Conservation (phyloP, 768 basidiomycete species). For the Pholiota microspora region DNA sequence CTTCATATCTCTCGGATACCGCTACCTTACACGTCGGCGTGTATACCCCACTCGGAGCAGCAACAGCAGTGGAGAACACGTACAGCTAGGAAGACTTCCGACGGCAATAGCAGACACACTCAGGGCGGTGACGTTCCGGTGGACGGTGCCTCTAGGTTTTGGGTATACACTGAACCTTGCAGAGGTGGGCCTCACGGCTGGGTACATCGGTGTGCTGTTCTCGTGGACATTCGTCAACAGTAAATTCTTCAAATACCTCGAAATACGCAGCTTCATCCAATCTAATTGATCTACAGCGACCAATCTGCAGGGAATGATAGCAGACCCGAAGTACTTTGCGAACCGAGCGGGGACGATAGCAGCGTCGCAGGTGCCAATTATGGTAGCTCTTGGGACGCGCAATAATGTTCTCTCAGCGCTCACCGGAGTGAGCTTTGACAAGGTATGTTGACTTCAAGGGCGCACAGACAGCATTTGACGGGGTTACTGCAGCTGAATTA, state of each 20-base stretch:
- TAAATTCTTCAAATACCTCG: slow-evolving; percentile 21
- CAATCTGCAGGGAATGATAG: slow-evolving; percentile 26
- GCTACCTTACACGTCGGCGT: slow-evolving; percentile 13
- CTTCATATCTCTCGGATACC: slow-evolving; percentile 23
- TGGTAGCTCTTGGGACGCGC: slow-evolving; percentile 57
- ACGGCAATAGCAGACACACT: slow-evolving; percentile 30
- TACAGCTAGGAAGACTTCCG: slow-evolving; percentile 28
- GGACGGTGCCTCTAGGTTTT: slow-evolving; percentile 31
- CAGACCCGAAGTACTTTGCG: slow-evolving; percentile 36
- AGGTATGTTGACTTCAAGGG: slow-evolving; percentile 20
- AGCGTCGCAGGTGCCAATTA: slow-evolving; percentile 48
- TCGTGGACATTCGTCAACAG: slow-evolving; percentile 39
- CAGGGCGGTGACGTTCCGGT: slow-evolving; percentile 35
- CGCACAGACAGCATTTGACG: neutral
- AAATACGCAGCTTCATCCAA: too few relatives aligned
- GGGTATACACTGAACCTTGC: slow-evolving; percentile 38
- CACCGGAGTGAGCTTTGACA: slow-evolving; percentile 50
- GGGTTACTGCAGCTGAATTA: slow-evolving; percentile 33
- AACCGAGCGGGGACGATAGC: slow-evolving; percentile 44
- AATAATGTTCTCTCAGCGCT: slow-evolving; percentile 56
- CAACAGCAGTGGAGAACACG: slow-evolving; percentile 2
- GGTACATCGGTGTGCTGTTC: slow-evolving; percentile 36
- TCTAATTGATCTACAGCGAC: slow-evolving; percentile 31
- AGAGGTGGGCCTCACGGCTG: slow-evolving; percentile 35
- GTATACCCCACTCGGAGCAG: neutral